Evolutionary conservation across 2,329 filamentous ascomycete genomes (phyloP), one percentile per base, ranked within the genome.

Genomic region (Botrytis sinoallii): DNA sequence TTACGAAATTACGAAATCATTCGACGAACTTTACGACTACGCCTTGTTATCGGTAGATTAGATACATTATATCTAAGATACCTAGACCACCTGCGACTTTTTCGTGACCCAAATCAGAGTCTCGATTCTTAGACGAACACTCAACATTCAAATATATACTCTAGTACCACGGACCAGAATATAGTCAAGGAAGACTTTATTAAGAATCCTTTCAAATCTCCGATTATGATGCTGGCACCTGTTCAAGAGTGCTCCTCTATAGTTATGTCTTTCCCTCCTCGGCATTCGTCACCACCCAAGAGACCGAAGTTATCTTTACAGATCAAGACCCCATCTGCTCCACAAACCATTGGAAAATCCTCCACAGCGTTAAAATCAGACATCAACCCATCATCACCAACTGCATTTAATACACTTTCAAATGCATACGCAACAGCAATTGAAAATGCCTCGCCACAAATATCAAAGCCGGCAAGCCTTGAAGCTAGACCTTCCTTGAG

Each of bases 371-470:
- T 87, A 61, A 81, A 81, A 72, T 67, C 84, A 35, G 83, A 84
- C 70, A 81, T 87, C 57, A 86, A 90, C 77, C 86, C 88, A 44
- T 86, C 84, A 74, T 90, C 89, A 46, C 88, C 88, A 5, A 91
- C 89, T 1, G 84, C 88, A 35, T 90, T 90, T 83, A 91, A 91
- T 81, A 91, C 89, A 3, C 85, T 91, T 57, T 90, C 89, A 71
- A 91, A 91, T 81, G 87, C 89, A 75, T 91, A 91, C 78, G 86
- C 87, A 40, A 88, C 87, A 4, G 87, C 89, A 75, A 89, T 91
- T 71, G 88, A 89, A 81, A 86, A 88, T 75, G 85, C 87, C 42
- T 86, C 87, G 1, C 86, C 87, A 4, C 78, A 83, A 52, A 84
- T 84, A 60, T 80, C 84, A 63, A 77, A 70, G 44, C 77, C 78